Base-by-base conservation (phyloP, 164 flowering plant species). In the Macadamia tetraphylla region DNA sequence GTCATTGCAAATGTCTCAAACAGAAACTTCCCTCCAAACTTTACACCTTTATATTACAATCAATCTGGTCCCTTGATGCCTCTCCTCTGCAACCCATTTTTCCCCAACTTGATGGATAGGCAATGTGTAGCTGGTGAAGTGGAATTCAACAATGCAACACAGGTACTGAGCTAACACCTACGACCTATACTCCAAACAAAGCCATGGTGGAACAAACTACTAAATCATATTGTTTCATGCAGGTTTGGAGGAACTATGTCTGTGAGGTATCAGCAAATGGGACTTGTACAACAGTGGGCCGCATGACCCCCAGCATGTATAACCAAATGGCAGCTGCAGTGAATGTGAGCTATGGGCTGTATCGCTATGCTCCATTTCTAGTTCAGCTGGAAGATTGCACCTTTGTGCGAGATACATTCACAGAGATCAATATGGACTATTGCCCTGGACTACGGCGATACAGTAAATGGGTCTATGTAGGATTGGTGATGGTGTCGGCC, bases 51-150 rank as follows among this genome's bases (percentile, higher is more conserved):
- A 0, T 85, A 88, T 68, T 88, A 61, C 81, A 88, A 92, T 68
- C 98, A 86, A 58, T 86, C 95, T 18, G 95, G 95, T 64, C 91
- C 92, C 2, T 31, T 68, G 71, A 32, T 89, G 71, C 95, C 95
- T 6, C 2, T 71, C 14, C 88, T 89, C 17, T 89, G 95, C 83
- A 84, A 87, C 69, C 95, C 91, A 0, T 87, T 82, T 64, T 40
- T 77, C 71, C 0, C 82, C 3, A 78, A 81, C 73, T 58, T 80
- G 58, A 67, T 81, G 1, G 70, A 60, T 61, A 71, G 89, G 29
- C 12, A 44, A 48, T 89, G 95, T 63, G 66, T 61, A 3, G 15
- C 82, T 43, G 84, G 85, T 60, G 91, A 87, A 73, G 86, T 83
- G 63, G 68, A 69, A 65, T 74, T 87, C n/a, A 29, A 44, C 60